Conservation (phyloP, 176 grass and related monocot species). For the Zea luxurians region DNA sequence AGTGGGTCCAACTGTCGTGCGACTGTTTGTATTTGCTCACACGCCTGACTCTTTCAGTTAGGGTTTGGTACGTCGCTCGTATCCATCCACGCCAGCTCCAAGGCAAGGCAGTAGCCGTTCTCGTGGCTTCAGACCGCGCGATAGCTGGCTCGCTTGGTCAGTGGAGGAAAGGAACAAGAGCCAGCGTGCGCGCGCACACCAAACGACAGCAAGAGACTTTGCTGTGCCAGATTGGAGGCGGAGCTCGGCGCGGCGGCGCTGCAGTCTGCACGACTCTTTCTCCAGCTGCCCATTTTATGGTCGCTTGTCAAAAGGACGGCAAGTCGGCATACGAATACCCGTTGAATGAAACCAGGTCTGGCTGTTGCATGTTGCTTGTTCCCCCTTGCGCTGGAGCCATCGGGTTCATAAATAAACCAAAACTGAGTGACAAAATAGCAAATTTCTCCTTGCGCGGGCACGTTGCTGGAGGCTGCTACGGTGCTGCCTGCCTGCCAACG, state of each 20-base stretch:
- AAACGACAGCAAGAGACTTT: background rate
- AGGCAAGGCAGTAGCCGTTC: background rate
- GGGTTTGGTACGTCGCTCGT: background rate
- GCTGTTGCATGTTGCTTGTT: background rate
- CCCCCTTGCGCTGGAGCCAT: too few species aligned
- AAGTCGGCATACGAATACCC: background rate
- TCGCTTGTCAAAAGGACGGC: background rate
- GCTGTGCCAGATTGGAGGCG: background rate
- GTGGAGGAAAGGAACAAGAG: background rate
- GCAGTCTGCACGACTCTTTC: background rate
- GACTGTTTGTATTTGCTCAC: background rate
- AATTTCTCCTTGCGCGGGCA: too few species aligned
- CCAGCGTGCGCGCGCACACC: background rate
- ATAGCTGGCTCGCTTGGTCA: background rate
- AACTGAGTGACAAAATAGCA: too few species aligned
- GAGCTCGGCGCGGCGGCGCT: background rate
- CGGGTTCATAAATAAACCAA: too few species aligned
- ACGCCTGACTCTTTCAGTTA: background rate
- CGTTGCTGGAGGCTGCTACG: too few species aligned
- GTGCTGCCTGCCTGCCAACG: too few species aligned
- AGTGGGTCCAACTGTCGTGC: constrained; percentile 6
- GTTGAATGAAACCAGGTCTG: background rate
- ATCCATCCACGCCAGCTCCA: constrained; percentile 29
- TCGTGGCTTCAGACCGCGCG: background rate
- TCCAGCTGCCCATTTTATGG: background rate